These are phyloP conservation scores for Perkinsus marinus DNA, from an alignment of 169 alveolate species.

Conservation along the genomic window DNA sequence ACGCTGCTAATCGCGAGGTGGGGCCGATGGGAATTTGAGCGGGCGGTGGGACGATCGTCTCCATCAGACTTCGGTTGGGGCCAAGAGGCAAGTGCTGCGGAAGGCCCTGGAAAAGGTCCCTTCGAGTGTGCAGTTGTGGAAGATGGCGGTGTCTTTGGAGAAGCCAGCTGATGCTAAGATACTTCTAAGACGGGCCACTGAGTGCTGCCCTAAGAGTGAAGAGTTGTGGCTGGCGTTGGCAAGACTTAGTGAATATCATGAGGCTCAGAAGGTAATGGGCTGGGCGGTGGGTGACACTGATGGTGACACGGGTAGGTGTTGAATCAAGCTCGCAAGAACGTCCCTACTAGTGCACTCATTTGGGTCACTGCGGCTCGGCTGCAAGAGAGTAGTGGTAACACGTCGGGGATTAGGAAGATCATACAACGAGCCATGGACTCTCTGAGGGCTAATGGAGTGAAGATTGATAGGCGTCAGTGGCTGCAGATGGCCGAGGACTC, in stretches of 20 bases:
- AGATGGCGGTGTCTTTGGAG: conserved; percentile 85
- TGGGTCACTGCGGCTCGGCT: conserved; percentile 93
- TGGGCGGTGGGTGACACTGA: background rate
- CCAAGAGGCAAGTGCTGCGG: conserved; percentile 68
- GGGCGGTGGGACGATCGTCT: background rate
- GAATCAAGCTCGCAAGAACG: conserved; percentile 88
- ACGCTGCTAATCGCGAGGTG: conserved; percentile 80
- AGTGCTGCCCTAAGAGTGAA: conserved; percentile 89
- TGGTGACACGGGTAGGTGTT: conserved; percentile 45
- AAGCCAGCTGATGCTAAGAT: conserved; percentile 80
- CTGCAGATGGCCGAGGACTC: conserved; percentile 73
- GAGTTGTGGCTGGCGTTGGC: conserved; percentile 97
- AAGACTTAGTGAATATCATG: conserved; percentile 82
- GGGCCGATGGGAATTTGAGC: conserved; percentile 16
- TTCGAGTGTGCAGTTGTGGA: conserved; percentile 90
- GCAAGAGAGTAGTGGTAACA: conserved; percentile 79
- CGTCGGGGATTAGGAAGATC: conserved; percentile 40
- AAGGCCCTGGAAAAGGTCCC: conserved; percentile 93
- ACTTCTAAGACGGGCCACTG: conserved; percentile 89
- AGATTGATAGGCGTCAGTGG: conserved; percentile 71
- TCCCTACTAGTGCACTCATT: conserved; percentile 84
- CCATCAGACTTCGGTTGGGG: conserved; percentile 17
- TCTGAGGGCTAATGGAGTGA: conserved; percentile 55
- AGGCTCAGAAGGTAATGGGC: conserved; percentile 65
- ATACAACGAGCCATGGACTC: conserved; percentile 66